Evolutionary conservation across 202 grass and related monocot genomes (phyloP).

Genomic region (Cymbopogon flexuosus): DNA sequence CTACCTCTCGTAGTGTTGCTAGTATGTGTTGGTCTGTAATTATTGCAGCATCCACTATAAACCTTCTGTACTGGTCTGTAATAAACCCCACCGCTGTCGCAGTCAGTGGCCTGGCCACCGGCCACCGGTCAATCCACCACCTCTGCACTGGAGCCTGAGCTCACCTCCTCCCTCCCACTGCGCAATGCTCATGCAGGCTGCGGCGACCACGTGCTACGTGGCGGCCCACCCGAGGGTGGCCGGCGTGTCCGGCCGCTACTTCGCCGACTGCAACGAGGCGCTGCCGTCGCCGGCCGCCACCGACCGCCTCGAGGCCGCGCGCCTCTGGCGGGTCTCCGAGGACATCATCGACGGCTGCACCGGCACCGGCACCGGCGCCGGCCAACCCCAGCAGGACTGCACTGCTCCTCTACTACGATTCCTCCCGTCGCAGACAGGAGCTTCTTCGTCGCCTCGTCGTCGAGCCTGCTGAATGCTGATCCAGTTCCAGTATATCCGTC

Average conservation of each 20-base stretch:
- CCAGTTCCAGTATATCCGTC: background rate
- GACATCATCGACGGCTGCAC: slow-evolving; percentile 5
- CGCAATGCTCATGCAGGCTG: slow-evolving; percentile 46
- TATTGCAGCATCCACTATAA: background rate
- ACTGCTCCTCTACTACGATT: background rate
- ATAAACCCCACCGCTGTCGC: background rate
- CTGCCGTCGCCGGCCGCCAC: slow-evolving; percentile 56
- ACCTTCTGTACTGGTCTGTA: background rate
- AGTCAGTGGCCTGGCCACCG: background rate
- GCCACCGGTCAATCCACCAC: background rate
- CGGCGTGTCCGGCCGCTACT: slow-evolving; percentile 75
- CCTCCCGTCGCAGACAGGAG: background rate
- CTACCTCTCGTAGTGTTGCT: background rate
- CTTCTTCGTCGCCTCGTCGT: background rate
- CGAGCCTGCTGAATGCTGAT: background rate
- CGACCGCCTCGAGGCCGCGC: slow-evolving; percentile 44
- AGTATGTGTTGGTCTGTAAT: background rate
- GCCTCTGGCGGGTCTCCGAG: slow-evolving; percentile 67
- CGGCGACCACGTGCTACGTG: slow-evolving; percentile 91
- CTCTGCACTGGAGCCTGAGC: background rate
- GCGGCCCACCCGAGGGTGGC: slow-evolving; percentile 63
- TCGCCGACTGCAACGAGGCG: slow-evolving; percentile 91
- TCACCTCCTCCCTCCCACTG: background rate
- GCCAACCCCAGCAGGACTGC: background rate
- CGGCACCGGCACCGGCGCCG: background rate